Base-by-base conservation (phyloP, 139 green algal genomes). In the Picochlorum costavermella region DNA sequence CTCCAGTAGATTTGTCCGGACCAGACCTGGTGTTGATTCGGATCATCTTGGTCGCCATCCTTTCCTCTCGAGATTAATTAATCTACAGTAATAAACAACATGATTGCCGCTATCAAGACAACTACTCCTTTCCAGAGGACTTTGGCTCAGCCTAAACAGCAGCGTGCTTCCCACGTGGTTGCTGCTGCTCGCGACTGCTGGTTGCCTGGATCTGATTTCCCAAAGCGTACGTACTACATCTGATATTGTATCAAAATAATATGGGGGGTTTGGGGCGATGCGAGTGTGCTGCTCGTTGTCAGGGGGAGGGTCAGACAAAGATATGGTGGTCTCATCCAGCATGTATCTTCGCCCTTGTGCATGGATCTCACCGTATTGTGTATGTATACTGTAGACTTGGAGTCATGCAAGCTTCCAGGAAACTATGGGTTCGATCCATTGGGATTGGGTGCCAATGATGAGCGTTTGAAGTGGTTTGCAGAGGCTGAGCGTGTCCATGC, bases 401-500 rank as follows among this genome's bases (percentile, higher is more conserved):
- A 79, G 43, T 49, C 66, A 30, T 50, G 64, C 59, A 68, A 61
- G 16, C 63, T 80, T 45, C 73, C 73, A 31, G 73, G 31, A 45
- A 49, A 65, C 76, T 88, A 72, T 50, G 83, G 84, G 23, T 92
- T 48, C 44, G 46, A 92, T 77, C 86, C 86, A 40, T 72, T 92
- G 55, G 74, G 74, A 62, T 79, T 92, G 60, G 86, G 86, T 30
- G 65, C 75, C 20, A 76, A 90, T 64, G 29, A 63, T 4, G 79
- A 88, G 58, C 28, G 17, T 13, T 71, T 89, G 33, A 75, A 64
- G 57, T 89, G 71, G 72, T 87, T 82, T 57, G 59, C 61, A 13
- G 79, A 87, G 77, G 63, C 65, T 28, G 82, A 87, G 74, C 74
- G 77, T 36, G 78, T 90, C 68, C 89, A 96, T 69, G 60, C 60